These are phyloP conservation scores for Dactylonectria estremocensis DNA, from an alignment of 2,329 filamentous ascomycete species.

Conservation along the genomic window DNA sequence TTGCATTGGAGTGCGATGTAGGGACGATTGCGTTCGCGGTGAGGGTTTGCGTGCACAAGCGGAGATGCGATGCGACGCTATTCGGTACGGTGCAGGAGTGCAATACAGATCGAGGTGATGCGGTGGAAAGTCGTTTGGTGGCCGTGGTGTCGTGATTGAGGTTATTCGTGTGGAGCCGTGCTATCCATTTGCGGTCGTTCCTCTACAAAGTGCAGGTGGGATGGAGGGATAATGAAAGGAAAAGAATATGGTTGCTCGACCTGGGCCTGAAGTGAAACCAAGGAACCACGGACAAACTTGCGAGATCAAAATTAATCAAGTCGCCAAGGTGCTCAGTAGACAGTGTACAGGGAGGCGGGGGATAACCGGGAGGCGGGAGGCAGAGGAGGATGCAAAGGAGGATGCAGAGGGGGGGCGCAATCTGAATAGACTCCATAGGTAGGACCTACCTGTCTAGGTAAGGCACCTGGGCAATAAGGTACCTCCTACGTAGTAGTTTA, in stretches of 20 bases:
- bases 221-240: not conserved
- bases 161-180: not conserved
- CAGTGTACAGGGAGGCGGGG: too few species aligned
- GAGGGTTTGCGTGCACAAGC: conserved; percentile 15
- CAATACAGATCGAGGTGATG: conserved; percentile 7
- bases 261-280: not conserved
- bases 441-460: not conserved
- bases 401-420: not conserved
- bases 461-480: not conserved
- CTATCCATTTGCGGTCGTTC: not conserved
- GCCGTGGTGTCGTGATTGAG: too few species aligned
- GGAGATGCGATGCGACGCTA: conserved; percentile 20
- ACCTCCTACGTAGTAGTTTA: too few species aligned
- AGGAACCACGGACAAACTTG: not conserved
- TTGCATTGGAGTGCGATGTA: conserved; percentile 14
- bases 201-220: not conserved
- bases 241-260: not conserved
- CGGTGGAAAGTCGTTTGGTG: not conserved
- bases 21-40: conserved; percentile 21
- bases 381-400: not conserved
- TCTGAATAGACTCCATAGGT: not conserved
- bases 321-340: not conserved
- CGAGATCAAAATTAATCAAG: not conserved
- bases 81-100: conserved; percentile 14
- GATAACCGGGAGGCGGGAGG: not conserved